Base-by-base conservation (phyloP, 495 filamentous ascomycete genomes). In the Pseudotulostoma volvatum region DNA sequence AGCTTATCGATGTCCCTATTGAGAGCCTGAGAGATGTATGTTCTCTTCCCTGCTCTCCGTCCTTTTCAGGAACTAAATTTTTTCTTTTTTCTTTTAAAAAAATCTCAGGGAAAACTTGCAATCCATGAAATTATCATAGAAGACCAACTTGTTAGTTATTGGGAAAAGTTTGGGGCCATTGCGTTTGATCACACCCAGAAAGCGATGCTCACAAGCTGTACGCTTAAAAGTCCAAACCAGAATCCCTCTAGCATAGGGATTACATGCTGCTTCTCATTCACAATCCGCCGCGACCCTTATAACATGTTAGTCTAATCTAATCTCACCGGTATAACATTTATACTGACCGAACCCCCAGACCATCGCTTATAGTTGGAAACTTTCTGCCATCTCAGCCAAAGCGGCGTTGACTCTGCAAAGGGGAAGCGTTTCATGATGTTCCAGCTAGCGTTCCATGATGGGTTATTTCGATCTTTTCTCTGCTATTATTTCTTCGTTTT, bases 101-200 rank as follows among this genome's bases (percentile, higher is more conserved):
- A 43, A n/a, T 48, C 34, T 1, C 44, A 96, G 88, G 90, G 90
- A 32, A 92, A 93, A 56, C 74, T 95, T 42, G 82, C 88, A 7
- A 71, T 99, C 25, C 93, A 99, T 55, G 86, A 99, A 50, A 86
- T 99, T 37, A 75, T 99, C 25, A 81, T 81, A 4, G 90, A 96
- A 60, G 83, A 90, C 35, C 87, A 87, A 40, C 72, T 92, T 34
- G 92, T 96, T 44, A 80, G 80, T 55, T 99, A 99, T 50, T 99
- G 90, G 90, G 88, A 99, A 59, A 94, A 96, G 50, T 96, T 96
- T 51, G 86, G 87, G 11, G 83, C 82, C n/a, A 95, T 99, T 49
- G 90, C 92, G 15, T 99, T 99, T 51, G 90, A 99, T 53, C 76
- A 75, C 39, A 76, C 72, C n/a, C 90, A 96, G 57, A 95, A 96